These are phyloP conservation scores for Endotrypanum monterogeii DNA, from an alignment of 208 protist species.

Conservation along the genomic window DNA sequence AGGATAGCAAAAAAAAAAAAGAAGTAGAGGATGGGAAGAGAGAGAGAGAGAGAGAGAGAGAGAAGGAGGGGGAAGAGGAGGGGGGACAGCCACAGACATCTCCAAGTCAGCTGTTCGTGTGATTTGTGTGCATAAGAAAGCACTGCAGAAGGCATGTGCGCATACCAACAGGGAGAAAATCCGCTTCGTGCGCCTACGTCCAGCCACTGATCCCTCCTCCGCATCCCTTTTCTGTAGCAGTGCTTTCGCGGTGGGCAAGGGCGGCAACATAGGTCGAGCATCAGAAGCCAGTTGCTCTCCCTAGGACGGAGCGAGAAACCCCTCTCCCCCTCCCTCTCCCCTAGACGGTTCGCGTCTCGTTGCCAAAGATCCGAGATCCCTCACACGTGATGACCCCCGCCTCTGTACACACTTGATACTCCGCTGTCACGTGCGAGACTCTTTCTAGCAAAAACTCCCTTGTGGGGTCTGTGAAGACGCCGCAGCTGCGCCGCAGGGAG, in stretches of 20 bases:
- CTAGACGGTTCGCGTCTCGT: background rate
- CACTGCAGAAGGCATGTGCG: too few relatives aligned
- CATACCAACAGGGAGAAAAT: too few relatives aligned
- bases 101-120: background rate
- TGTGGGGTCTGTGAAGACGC: conserved; percentile 16
- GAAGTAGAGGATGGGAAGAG: background rate
- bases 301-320: background rate
- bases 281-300: background rate
- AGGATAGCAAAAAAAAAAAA: background rate
- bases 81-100: background rate
- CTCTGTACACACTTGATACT: conserved; percentile 25
- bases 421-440: conserved; percentile 19
- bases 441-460: conserved; percentile 11
- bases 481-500: conserved; percentile 23
- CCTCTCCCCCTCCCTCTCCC: background rate
- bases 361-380: conserved; percentile 13
- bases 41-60: background rate
- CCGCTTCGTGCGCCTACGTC: too few relatives aligned
- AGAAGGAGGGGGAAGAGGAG: background rate
- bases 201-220: too few relatives aligned
- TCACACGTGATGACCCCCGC: conserved; percentile 13
- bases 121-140: background rate
- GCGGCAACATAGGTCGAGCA: background rate
- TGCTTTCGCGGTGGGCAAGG: background rate
- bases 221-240: too few relatives aligned